Conservation (phyloP, 75 land plant genomes). For the Isoetes taiwanensis region DNA sequence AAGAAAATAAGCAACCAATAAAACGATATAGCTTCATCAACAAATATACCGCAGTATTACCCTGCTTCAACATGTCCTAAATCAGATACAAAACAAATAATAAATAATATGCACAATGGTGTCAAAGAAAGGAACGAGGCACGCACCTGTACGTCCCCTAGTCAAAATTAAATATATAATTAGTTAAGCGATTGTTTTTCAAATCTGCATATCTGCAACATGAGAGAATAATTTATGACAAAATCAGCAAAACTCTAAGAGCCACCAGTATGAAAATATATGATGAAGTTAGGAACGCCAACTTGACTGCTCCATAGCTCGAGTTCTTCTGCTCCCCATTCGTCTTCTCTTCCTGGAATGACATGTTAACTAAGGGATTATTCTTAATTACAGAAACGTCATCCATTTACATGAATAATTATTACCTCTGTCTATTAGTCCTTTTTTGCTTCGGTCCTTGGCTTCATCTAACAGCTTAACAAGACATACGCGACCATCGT, state of each 20-base stretch:
- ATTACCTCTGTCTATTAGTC: conserved; percentile 44
- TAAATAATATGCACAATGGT: too few species aligned
- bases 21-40: neutral
- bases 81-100: too few species aligned
- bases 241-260: too few species aligned
- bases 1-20: conserved; percentile 1
- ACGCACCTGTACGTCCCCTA: conserved; percentile 31
- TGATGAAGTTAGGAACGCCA: too few species aligned
- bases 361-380: too few species aligned
- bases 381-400: neutral
- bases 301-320: conserved; percentile 99
- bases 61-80: conserved; percentile 22
- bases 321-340: conserved; percentile 76
- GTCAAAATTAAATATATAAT: conserved; percentile 80
- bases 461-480: conserved; percentile 96
- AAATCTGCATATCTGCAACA: conserved; percentile 76
- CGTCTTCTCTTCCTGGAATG: conserved; percentile 59
- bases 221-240: too few species aligned
- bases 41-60: conserved; percentile 57
- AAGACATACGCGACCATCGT: conserved; percentile 72
- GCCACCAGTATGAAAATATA: too few species aligned
- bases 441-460: conserved; percentile 56
- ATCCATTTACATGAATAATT: neutral
- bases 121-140: neutral
- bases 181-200: conserved; percentile 84